Evolutionary conservation across 805 yeast genomes (phyloP).

Genomic region (Wickerhamomyces ciferrii): DNA sequence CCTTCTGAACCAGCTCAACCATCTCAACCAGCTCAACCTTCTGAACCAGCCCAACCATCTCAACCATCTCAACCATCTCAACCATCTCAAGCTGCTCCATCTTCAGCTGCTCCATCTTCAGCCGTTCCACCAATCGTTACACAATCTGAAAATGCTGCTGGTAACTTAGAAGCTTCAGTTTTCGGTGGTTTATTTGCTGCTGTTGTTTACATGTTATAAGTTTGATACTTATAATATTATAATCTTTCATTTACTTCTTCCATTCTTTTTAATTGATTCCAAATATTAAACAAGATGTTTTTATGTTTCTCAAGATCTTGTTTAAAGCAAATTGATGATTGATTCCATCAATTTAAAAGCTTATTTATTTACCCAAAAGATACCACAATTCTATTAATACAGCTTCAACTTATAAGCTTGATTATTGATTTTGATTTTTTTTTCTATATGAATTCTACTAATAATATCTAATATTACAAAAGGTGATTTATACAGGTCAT

Average conservation of each 20-base stretch:
- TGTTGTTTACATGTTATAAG: conserved; percentile 6
- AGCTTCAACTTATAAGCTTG: no score
- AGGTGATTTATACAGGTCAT: not conserved
- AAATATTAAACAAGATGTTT: not conserved
- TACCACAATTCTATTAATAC: no score
- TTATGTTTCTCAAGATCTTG: not conserved
- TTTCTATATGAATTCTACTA: not conserved
- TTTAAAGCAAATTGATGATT: not conserved
- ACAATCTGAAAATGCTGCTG: not conserved
- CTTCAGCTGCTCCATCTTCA: conserved; percentile 11
- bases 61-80: not conserved
- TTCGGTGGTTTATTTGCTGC: conserved; percentile 27
- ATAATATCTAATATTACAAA: not conserved
- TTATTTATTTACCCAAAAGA: no score
- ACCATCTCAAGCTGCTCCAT: conserved; percentile 39
- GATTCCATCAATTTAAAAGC: not conserved
- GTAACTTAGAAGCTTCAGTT: not conserved
- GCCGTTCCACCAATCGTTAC: conserved; percentile 1
- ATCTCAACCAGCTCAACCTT: not conserved
- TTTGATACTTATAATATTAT: no score
- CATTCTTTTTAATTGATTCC: not conserved
- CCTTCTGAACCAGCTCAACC: not conserved
- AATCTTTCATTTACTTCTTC: no score
- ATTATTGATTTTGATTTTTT: not conserved
- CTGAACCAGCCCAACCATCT: conserved; percentile 41